Base-by-base conservation (phyloP, 2,329 filamentous ascomycete species). In the Byssoonygena ceratinophila region DNA sequence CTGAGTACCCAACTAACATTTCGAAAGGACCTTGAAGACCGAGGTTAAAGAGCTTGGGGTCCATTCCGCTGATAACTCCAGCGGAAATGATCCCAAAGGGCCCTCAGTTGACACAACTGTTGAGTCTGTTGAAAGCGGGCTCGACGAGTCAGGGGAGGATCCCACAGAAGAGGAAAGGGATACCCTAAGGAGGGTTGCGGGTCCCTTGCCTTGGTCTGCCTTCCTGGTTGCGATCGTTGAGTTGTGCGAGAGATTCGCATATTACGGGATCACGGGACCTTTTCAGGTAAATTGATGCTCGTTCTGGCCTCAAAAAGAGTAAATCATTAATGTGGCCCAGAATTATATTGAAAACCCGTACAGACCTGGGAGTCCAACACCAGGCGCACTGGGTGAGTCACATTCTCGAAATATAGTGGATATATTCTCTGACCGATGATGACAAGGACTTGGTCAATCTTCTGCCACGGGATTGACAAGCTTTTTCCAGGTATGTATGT, bases 171-270 rank as follows among this genome's bases (percentile, higher is more conserved):
- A 74, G 18, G 77, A 80, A 63, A 72, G 69, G 63, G 62, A 59
- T 16, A 71, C 68, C 3, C 64, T 80, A 47, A 75, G 75, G 44
- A 76, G 76, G 56, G 60, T 80, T 25, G 75, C 76, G 27, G 77
- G 79, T 63, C 76, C 74, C 53, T 65, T 80, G 49, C 78, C 78
- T 8, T 59, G 72, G 43, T 76, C 76, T 1, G 76, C 77, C 49
- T 79, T 75, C 66, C 67, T 80, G 44, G 76, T 80, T 31, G 77
- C 76, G 29, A 58, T 78, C 14, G 75, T 80, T 40, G 78, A 80
- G 59, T 64, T 80, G 50, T 71, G 71, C 56, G 78, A 81, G 62
- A 75, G 78, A 53, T 81, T 81, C 68, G 74, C 77, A 54, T 79
- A 76, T 68, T 79, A 79, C 56, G 76, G 76, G 57, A 68, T 75